These are phyloP conservation scores for Chernovozyma sophiae-reginae DNA, from an alignment of 1,139 yeast genomes.

Conservation along the genomic window DNA sequence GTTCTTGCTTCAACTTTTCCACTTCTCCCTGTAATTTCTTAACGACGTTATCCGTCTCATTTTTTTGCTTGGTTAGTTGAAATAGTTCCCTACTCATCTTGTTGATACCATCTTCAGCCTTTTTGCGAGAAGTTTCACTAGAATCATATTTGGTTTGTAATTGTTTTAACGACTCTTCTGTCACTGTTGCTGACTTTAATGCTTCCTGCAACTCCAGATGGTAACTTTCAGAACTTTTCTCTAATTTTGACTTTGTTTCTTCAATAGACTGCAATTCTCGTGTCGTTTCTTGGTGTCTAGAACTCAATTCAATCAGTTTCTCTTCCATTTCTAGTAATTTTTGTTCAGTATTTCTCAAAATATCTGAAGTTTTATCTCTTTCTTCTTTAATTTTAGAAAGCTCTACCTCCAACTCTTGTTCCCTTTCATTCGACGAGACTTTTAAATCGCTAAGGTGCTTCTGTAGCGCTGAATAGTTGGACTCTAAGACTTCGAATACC, in stretches of 20 bases:
- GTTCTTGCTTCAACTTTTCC: constrained; percentile 18
- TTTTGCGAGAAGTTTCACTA: constrained; percentile 48
- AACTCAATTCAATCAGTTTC: constrained; percentile 17
- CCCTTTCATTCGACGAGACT: constrained; percentile 20
- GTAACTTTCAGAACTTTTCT: constrained; percentile 24
- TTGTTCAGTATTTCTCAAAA: constrained; percentile 14
- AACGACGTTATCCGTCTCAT: constrained; percentile 44
- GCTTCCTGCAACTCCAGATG: constrained; percentile 29
- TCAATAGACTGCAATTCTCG: constrained; percentile 31
- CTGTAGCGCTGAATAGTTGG: constrained; percentile 26
- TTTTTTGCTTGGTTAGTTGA: constrained; percentile 58
- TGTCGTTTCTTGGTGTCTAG: constrained; percentile 32
- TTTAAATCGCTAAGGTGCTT: constrained; percentile 24
- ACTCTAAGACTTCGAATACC: constrained; percentile 60
- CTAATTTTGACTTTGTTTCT: constrained; percentile 28
- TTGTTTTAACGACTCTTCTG: constrained; percentile 22
- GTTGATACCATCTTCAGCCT: constrained; percentile 83
- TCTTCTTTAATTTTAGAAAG: constrained; percentile 28
- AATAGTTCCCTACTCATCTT: constrained; percentile 85
- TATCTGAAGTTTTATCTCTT: constrained; percentile 13
- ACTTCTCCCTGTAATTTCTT: constrained; percentile 40
- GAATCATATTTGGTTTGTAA: constrained; percentile 25
- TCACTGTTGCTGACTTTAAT: constrained; percentile 16
- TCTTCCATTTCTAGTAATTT: constrained; percentile 23
- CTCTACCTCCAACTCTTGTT: constrained; percentile 19